phyloP scores from a whole-genome alignment of 805 yeast species.

The Teunomyces lycoperdinae region DNA sequence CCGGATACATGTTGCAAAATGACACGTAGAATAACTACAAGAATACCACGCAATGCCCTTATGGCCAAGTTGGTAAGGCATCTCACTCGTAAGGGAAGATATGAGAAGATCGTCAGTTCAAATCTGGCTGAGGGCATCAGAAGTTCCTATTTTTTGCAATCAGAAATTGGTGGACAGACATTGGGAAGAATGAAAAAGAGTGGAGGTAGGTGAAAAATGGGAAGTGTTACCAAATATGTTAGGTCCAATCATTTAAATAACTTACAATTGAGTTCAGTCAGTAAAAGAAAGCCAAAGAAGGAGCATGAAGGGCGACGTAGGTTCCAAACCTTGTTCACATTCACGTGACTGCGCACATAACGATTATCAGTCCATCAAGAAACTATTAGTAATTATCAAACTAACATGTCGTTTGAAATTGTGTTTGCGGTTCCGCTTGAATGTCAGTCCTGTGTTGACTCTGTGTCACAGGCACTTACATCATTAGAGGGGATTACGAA shows the following conservation, averaged over 20 bases:
- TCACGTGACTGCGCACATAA: background rate
- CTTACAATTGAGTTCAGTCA: too few species aligned
- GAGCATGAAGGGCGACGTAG: too few species aligned
- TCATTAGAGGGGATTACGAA: constrained; percentile 48
- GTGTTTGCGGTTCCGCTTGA: constrained; percentile 85
- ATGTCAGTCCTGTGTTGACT: constrained; percentile 68
- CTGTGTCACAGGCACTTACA: constrained; percentile 53
- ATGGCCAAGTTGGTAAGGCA: constrained; percentile 15
- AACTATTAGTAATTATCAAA: background rate
- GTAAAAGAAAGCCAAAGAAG: too few species aligned
- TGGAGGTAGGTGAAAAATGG: background rate
- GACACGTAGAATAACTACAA: background rate
- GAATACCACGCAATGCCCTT: constrained; percentile 5
- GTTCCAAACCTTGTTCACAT: background rate
- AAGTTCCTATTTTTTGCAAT: background rate
- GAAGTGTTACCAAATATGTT: background rate
- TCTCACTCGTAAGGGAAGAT: constrained; percentile 10
- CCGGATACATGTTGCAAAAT: background rate
- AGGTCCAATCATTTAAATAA: too few species aligned
- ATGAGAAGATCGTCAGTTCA: constrained; percentile 15
- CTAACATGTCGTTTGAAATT: constrained; percentile 43
- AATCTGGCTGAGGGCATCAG: constrained; percentile 13
- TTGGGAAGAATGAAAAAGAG: background rate
- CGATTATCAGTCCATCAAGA: background rate
- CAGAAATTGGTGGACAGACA: background rate